phyloP scores from a whole-genome alignment of 78 protist species.

The Mantamonas sphyraenae region DNA sequence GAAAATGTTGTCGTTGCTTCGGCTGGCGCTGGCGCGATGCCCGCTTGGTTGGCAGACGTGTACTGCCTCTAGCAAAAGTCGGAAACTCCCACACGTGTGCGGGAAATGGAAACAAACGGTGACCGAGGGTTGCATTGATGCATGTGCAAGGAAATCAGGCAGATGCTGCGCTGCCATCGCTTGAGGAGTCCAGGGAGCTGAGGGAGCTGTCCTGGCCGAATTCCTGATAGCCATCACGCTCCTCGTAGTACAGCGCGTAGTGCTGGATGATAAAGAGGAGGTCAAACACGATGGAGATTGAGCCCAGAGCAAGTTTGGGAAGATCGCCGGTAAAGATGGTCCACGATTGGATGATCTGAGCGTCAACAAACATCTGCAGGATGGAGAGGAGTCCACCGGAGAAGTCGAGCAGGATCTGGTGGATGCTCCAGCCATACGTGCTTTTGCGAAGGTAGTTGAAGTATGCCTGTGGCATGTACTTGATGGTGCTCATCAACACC shows the following conservation, averaged over 20 bases:
- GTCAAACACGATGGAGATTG: slow-evolving; percentile 65
- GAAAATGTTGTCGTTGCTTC: too few relatives aligned
- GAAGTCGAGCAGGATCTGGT: slow-evolving; percentile 76
- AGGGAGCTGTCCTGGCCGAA: too few relatives aligned
- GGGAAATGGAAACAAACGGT: too few relatives aligned
- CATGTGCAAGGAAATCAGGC: too few relatives aligned
- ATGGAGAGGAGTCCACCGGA: slow-evolving; percentile 77
- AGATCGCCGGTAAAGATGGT: slow-evolving; percentile 64
- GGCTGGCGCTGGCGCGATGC: too few relatives aligned
- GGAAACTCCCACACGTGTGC: too few relatives aligned
- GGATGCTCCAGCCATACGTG: slow-evolving; percentile 82
- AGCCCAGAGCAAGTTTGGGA: slow-evolving; percentile 70
- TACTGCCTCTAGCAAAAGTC: too few relatives aligned
- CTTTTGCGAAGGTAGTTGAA: slow-evolving; percentile 54
- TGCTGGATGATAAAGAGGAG: slow-evolving; percentile 81
- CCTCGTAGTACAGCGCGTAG: slow-evolving; percentile 50
- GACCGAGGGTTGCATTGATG: too few relatives aligned
- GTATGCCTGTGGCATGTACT: slow-evolving; percentile 76
- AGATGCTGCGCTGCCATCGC: too few relatives aligned
- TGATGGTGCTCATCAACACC: slow-evolving; percentile 56
- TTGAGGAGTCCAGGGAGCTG: too few relatives aligned
- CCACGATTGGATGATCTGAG: slow-evolving; percentile 25
- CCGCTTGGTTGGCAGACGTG: too few relatives aligned
- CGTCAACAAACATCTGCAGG: slow-evolving; percentile 59
- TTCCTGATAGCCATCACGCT: too few relatives aligned